A percentile compares a stretch with the other conserved stretches of the same genome.
Evolutionary conservation across 768 basidiomycete genomes (phyloP).

Genomic region (Pulveroboletus sp.): DNA sequence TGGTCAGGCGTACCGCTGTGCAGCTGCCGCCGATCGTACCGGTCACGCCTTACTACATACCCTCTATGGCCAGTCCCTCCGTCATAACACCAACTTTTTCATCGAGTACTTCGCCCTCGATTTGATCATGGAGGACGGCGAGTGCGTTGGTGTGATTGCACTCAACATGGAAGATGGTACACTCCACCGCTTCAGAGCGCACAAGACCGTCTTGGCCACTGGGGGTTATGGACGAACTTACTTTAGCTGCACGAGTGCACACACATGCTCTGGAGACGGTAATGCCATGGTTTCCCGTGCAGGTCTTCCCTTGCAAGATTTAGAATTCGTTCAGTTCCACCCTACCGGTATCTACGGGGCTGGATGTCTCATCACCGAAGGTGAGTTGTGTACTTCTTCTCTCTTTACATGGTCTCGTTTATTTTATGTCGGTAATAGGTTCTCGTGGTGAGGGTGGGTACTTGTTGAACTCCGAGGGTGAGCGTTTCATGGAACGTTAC

Average conservation of each 20-base stretch:
- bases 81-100: constrained; percentile 99
- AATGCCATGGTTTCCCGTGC: constrained; percentile 98
- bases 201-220: constrained; percentile 98
- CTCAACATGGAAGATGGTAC: constrained; percentile 99
- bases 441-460: constrained; percentile 99
- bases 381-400: constrained; percentile 37
- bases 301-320: constrained; percentile 93
- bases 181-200: constrained; percentile 95
- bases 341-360: constrained; percentile 99
- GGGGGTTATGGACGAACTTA: constrained; percentile 98
- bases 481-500: constrained; percentile 99
- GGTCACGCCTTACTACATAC: constrained; percentile 98
- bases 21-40: constrained; percentile 97
- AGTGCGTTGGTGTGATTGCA: constrained; percentile 98
- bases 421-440: constrained; percentile 43
- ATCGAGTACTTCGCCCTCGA: constrained; percentile 99
- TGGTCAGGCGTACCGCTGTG: constrained; percentile 98
- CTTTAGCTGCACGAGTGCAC: constrained; percentile 98
- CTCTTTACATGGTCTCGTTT: not conserved
- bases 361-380: constrained; percentile 98
- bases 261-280: constrained; percentile 98
- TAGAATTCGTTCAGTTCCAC: constrained; percentile 99
- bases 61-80: constrained; percentile 97
- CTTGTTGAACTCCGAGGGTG: constrained; percentile 96
- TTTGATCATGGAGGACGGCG: constrained; percentile 97